Evolutionary conservation across 768 basidiomycete genomes (phyloP).

Genomic region (Xanthoconium purpureum): DNA sequence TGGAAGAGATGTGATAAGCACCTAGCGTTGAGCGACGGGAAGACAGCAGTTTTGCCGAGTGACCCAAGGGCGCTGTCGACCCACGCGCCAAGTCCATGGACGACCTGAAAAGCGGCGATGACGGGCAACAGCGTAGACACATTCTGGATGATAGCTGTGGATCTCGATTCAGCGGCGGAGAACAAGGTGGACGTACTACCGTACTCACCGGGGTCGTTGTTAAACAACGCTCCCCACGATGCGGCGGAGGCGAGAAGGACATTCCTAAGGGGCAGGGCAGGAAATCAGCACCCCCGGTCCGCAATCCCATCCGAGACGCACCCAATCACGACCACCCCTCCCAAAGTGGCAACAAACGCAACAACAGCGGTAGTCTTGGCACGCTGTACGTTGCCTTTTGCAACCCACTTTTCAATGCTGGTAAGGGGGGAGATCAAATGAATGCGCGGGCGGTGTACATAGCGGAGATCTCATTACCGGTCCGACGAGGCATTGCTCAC

Average conservation of each 20-base stretch:
- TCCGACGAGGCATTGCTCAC: constrained; percentile 19
- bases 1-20: neutral
- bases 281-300: neutral
- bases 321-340: constrained; percentile 11
- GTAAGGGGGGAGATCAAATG: neutral
- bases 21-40: constrained; percentile 24
- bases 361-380: constrained; percentile 19
- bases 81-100: constrained; percentile 22
- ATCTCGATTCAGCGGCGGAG: neutral
- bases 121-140: constrained; percentile 57
- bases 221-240: constrained; percentile 59
- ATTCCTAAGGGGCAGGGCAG: constrained; percentile 25
- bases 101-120: constrained; percentile 25
- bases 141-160: constrained; percentile 37
- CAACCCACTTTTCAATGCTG: constrained; percentile 24
- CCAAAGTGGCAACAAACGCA: constrained; percentile 16
- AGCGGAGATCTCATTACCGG: constrained; percentile 19
- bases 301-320: neutral
- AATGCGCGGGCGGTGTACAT: neutral
- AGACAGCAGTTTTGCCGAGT: constrained; percentile 21
- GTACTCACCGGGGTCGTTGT: constrained; percentile 44
- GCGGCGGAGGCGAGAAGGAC: constrained; percentile 44
- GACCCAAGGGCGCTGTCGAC: constrained; percentile 16
- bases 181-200: neutral
- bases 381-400: constrained; percentile 15